Conservation (phyloP, 768 basidiomycete species). For the Suillus clintonianus region DNA sequence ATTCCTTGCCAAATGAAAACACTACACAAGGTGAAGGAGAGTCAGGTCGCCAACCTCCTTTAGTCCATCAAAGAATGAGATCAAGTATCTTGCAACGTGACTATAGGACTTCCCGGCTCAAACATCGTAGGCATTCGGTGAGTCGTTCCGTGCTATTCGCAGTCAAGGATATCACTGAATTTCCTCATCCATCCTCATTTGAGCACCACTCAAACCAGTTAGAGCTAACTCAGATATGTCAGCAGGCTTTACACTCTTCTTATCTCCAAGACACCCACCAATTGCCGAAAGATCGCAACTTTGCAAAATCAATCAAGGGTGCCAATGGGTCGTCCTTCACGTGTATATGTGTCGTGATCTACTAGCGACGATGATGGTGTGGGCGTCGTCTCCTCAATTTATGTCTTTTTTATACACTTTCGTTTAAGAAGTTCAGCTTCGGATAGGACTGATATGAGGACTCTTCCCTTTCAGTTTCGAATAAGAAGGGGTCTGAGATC, state of each 20-base stretch:
- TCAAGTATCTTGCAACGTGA: conserved; percentile 18
- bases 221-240: conserved; percentile 15
- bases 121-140: conserved; percentile 1
- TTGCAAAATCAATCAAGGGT: conserved; percentile 27
- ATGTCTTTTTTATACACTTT: conserved; percentile 27
- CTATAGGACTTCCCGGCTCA: conserved; percentile 6
- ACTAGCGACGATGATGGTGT: conserved; percentile 31
- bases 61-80: conserved; percentile 18
- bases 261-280: conserved; percentile 15
- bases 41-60: conserved; percentile 20
- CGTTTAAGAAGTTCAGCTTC: conserved; percentile 19
- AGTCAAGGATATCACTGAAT: conserved; percentile 11
- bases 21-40: conserved; percentile 1
- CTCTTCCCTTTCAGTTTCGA: conserved; percentile 18
- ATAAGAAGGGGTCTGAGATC: conserved; percentile 32
- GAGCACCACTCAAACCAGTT: conserved; percentile 16
- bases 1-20: neutral
- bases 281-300: conserved; percentile 13
- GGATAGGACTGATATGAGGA: conserved; percentile 21
- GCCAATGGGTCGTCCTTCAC: conserved; percentile 30
- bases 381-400: conserved; percentile 24
- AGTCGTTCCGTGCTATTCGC: conserved; percentile 3
- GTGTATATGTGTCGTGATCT: conserved; percentile 34
- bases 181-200: conserved; percentile 15
- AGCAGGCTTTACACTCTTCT: conserved; percentile 21